A percentile compares a stretch with the other conserved stretches of the same genome.
These are phyloP conservation scores for Aciculoconidium aculeatum DNA, from an alignment of 805 yeast genomes.

Conservation along the genomic window DNA sequence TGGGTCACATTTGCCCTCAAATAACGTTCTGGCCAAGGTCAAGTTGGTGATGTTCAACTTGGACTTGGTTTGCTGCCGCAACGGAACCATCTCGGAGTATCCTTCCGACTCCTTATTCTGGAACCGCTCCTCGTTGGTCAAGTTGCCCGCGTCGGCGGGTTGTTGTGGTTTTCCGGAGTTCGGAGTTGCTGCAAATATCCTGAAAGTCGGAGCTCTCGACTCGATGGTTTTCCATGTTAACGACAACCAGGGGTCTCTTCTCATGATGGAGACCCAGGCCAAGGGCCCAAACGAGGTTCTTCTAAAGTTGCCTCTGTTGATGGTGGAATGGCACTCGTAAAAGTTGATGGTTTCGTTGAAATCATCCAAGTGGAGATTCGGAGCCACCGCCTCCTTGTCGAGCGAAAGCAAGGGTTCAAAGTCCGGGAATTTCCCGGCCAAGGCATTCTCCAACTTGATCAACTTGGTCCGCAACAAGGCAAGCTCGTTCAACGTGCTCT, in stretches of 20 bases:
- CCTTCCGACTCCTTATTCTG: constrained; percentile 31
- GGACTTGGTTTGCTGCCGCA: constrained; percentile 9
- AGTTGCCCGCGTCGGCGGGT: constrained; percentile 7
- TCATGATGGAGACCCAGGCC: constrained; percentile 33
- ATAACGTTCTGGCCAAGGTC: constrained; percentile 29
- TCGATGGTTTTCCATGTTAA: constrained; percentile 29
- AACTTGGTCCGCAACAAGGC: constrained; percentile 6
- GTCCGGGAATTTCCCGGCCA: constrained; percentile 2
- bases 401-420: not conserved
- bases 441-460: constrained; percentile 3
- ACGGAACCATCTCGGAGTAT: constrained; percentile 27
- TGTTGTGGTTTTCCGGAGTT: constrained; percentile 10
- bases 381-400: constrained; percentile 1
- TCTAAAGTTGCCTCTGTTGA: constrained; percentile 23
- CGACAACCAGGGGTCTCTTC: constrained; percentile 26
- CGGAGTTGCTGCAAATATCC: constrained; percentile 18
- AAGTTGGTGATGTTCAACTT: constrained; percentile 6
- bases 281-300: constrained; percentile 34
- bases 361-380: too few species aligned
- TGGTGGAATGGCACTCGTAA: constrained; percentile 20
- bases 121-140: constrained; percentile 19
- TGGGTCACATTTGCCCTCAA: constrained; percentile 24
- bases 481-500: constrained; percentile 3
- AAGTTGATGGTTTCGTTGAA: constrained; percentile 14
- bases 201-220: constrained; percentile 7